These are phyloP conservation scores for Penstemon newberryi DNA, from an alignment of 257 asterid genomes.

Conservation along the genomic window DNA sequence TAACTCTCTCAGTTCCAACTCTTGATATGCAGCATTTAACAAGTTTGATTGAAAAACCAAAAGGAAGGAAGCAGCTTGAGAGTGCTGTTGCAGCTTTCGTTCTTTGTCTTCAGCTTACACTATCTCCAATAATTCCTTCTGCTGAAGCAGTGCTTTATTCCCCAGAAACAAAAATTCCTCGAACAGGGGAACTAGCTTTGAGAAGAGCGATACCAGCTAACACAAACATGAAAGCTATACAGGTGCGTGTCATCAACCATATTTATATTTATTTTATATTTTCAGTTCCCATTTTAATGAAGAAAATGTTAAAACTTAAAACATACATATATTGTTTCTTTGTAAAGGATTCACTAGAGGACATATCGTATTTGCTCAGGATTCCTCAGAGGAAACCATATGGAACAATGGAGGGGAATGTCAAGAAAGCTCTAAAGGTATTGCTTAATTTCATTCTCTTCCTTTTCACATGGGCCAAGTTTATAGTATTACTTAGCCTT, in stretches of 20 bases:
- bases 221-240: slow-evolving; percentile 89
- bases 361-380: slow-evolving; percentile 89
- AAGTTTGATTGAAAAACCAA: slow-evolving; percentile 33
- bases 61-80: slow-evolving; percentile 46
- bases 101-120: slow-evolving; percentile 58
- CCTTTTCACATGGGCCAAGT: background rate
- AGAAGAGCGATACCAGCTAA: slow-evolving; percentile 98
- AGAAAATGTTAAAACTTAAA: slow-evolving; percentile 7
- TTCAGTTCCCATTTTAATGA: background rate
- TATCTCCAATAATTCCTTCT: slow-evolving; percentile 59
- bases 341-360: slow-evolving; percentile 84
- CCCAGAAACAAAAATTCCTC: slow-evolving; percentile 91
- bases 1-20: background rate
- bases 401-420: slow-evolving; percentile 98
- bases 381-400: slow-evolving; percentile 97
- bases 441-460: slow-evolving; percentile 13
- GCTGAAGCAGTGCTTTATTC: slow-evolving; percentile 96
- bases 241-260: slow-evolving; percentile 42
- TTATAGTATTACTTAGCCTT: background rate
- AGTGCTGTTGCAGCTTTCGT: slow-evolving; percentile 48
- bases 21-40: slow-evolving; percentile 24
- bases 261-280: background rate
- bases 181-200: slow-evolving; percentile 96
- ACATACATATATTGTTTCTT: slow-evolving; percentile 10
- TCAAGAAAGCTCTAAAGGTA: slow-evolving; percentile 92